These are phyloP conservation scores for Acanthamoeba castellanii DNA, from an alignment of 208 protist species.

Conservation along the genomic window DNA sequence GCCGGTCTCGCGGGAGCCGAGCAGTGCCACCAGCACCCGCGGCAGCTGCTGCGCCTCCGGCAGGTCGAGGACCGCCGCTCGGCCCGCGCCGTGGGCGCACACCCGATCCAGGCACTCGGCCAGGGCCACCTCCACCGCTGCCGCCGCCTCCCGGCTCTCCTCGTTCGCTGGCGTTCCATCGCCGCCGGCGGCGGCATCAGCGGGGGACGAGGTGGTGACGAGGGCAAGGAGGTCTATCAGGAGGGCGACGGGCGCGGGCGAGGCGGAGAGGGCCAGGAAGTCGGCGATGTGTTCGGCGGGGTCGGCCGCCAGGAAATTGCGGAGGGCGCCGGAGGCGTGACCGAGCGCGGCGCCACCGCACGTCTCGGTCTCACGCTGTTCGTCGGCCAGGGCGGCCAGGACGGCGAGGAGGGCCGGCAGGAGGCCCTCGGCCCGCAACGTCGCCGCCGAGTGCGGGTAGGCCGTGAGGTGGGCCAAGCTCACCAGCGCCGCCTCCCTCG, in stretches of 20 bases:
- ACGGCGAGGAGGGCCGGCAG: not conserved
- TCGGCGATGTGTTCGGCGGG: conserved; percentile 11
- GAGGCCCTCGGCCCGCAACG: not conserved
- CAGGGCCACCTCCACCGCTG: not conserved
- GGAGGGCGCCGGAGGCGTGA: not conserved
- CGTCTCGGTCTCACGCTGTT: not conserved
- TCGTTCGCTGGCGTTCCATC: not conserved
- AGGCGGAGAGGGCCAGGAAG: not conserved
- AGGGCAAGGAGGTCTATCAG: not conserved
- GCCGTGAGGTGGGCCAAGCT: not conserved
- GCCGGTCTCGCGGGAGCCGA: not conserved
- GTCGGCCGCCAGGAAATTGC: conserved; percentile 15
- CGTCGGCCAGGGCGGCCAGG: not conserved
- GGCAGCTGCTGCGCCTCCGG: not conserved
- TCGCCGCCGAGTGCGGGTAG: not conserved
- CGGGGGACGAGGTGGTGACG: not conserved
- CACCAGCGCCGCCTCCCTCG: not conserved
- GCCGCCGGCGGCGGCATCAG: too few species aligned
- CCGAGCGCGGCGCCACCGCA: not conserved
- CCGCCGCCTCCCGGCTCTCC: not conserved
- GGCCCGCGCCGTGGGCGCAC: not conserved
- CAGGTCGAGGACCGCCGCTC: not conserved
- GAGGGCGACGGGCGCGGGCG: not conserved
- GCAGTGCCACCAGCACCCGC: not conserved
- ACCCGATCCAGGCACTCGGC: conserved; percentile 8